Percentiles rank a stretch among this genome's conserved stretches.
These are phyloP conservation scores for Achaetomium macrosporum DNA, from an alignment of 2,329 filamentous ascomycete genomes.

Conservation along the genomic window DNA sequence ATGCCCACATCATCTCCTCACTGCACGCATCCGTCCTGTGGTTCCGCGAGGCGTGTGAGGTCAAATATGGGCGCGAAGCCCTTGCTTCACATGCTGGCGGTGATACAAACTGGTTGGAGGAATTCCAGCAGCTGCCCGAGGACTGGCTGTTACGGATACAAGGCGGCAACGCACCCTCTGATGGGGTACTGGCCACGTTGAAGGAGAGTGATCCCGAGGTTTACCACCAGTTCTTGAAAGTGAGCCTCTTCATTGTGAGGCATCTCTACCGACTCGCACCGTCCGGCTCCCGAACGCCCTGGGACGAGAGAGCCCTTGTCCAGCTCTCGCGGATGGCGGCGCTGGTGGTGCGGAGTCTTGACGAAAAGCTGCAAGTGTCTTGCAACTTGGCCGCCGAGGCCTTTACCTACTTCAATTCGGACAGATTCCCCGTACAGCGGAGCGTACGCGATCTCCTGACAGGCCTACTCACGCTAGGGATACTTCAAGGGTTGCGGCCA, in stretches of 20 bases:
- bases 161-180: background rate
- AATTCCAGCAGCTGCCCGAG: conserved; percentile 23
- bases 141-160: conserved; percentile 18
- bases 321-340: conserved; percentile 29
- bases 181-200: background rate
- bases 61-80: conserved; percentile 15
- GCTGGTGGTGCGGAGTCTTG: conserved; percentile 26
- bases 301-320: conserved; percentile 20
- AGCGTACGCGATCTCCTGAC: background rate
- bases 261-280: conserved; percentile 34
- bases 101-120: conserved; percentile 17
- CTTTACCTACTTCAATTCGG: conserved; percentile 24
- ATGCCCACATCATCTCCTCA: conserved; percentile 35
- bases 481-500: conserved; percentile 29
- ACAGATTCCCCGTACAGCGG: background rate
- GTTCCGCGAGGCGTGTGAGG: conserved; percentile 35
- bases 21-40: conserved; percentile 29
- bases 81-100: conserved; percentile 10
- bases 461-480: conserved; percentile 23
- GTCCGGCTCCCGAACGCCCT: conserved; percentile 6
- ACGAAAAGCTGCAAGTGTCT: conserved; percentile 25
- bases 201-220: conserved; percentile 19
- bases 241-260: conserved; percentile 34
- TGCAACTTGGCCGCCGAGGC: conserved; percentile 24
- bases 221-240: conserved; percentile 33